A percentile compares a stretch with the other conserved stretches of the same genome.
These are phyloP conservation scores for Metarhizium robertsii DNA, from an alignment of 2,329 filamentous ascomycete species.

Conservation along the genomic window DNA sequence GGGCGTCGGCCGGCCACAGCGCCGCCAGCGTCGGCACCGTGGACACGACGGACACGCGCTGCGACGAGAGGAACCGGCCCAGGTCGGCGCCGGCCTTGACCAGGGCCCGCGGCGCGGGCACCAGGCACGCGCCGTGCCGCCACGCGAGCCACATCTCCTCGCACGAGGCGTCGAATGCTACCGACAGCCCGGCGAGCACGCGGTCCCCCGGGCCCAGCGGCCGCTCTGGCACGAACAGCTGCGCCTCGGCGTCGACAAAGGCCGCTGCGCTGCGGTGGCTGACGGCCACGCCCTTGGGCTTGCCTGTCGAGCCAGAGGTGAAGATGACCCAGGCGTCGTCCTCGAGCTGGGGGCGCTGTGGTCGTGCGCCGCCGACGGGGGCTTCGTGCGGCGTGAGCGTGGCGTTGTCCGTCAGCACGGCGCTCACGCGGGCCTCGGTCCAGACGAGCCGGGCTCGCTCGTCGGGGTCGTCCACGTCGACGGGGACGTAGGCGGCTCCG, in stretches of 20 bases:
- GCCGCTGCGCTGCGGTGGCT: conserved; percentile 14
- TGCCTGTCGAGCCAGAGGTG: conserved; percentile 14
- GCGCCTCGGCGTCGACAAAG: conserved; percentile 15
- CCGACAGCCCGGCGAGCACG: conserved; percentile 13
- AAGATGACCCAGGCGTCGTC: conserved; percentile 17
- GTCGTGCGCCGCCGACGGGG: background rate
- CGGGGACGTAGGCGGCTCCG: conserved; percentile 13
- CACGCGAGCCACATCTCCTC: conserved; percentile 16
- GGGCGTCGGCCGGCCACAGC: conserved; percentile 13
- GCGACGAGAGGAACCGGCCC: conserved; percentile 9
- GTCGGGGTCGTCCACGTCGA: conserved; percentile 14
- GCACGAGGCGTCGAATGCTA: conserved; percentile 14
- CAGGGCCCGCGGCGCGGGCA: conserved; percentile 12
- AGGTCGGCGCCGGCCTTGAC: conserved; percentile 14
- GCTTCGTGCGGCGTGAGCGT: conserved; percentile 7
- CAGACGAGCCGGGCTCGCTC: conserved; percentile 13
- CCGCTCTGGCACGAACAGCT: conserved; percentile 10
- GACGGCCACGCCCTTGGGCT: conserved; percentile 16
- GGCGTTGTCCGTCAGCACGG: conserved; percentile 9
- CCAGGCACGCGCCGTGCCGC: conserved; percentile 13
- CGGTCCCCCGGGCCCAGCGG: conserved; percentile 13
- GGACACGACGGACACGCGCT: conserved; percentile 13
- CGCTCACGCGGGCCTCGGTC: conserved; percentile 10
- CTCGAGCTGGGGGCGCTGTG: conserved; percentile 5
- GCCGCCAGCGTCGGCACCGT: conserved; percentile 14